phyloP scores from a whole-genome alignment of 306 rosid genomes.

The Carpinus viminea region DNA sequence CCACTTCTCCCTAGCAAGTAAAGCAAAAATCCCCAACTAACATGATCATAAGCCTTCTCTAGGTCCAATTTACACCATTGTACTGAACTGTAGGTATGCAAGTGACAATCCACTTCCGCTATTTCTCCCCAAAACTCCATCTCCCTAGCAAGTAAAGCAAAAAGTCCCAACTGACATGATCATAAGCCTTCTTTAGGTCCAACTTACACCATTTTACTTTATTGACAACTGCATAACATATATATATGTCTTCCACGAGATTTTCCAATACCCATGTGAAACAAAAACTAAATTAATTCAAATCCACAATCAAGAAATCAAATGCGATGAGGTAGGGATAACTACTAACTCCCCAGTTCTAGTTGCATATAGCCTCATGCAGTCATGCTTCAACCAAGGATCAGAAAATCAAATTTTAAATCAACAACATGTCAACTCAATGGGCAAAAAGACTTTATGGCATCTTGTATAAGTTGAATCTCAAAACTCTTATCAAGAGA shows the following conservation, averaged over 20 bases:
- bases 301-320: background rate
- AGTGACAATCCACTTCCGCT: too few relatives aligned
- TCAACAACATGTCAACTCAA: conserved; percentile 10
- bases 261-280: background rate
- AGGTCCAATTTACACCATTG: too few relatives aligned
- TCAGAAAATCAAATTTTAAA: conserved; percentile 14
- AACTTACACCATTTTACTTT: background rate
- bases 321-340: background rate
- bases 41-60: too few relatives aligned
- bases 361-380: background rate
- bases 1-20: too few relatives aligned
- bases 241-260: conserved; percentile 11
- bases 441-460: conserved; percentile 12
- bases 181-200: too few relatives aligned
- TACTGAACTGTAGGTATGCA: too few relatives aligned
- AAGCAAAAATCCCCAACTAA: too few relatives aligned
- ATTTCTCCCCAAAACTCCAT: too few relatives aligned
- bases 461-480: background rate
- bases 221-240: background rate
- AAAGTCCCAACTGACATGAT: too few relatives aligned
- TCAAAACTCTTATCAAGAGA: conserved; percentile 21
- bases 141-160: too few relatives aligned
- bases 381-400: background rate
- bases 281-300: background rate
- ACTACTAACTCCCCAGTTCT: background rate